These are phyloP conservation scores for Leccinum arenicola DNA, from an alignment of 768 basidiomycete genomes.

Conservation along the genomic window DNA sequence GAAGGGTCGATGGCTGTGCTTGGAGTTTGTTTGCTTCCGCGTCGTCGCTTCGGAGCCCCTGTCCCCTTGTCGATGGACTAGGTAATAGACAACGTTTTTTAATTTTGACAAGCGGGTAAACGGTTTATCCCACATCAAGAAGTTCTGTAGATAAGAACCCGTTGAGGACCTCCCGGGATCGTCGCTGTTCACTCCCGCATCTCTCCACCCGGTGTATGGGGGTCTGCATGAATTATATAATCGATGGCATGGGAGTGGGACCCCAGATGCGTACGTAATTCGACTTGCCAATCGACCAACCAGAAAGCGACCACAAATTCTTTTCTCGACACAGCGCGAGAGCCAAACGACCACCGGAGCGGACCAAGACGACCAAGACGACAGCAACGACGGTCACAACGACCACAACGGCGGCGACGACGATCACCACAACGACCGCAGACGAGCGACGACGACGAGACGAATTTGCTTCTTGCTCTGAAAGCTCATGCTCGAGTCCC, in stretches of 20 bases:
- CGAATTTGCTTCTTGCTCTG: neutral
- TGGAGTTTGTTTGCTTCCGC: neutral
- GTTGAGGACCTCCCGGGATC: neutral
- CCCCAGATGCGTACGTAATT: conserved; percentile 24
- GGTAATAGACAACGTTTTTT: neutral
- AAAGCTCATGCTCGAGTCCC: neutral
- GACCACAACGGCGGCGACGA: conserved; percentile 10
- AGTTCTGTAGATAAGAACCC: neutral
- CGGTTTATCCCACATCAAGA: neutral
- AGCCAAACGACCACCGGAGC: neutral
- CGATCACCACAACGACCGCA: neutral
- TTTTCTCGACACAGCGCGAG: conserved; percentile 25
- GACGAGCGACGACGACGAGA: conserved; percentile 14
- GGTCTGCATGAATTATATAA: conserved; percentile 18
- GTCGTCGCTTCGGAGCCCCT: neutral
- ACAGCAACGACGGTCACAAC: conserved; percentile 7
- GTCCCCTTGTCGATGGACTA: neutral
- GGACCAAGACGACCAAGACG: conserved; percentile 2
- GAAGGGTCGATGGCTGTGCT: neutral
- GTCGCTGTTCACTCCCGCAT: neutral
- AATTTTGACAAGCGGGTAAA: neutral
- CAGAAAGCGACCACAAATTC: conserved; percentile 8
- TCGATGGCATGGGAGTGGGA: conserved; percentile 10
- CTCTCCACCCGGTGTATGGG: conserved; percentile 9
- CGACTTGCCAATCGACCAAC: conserved; percentile 21